Conservation (phyloP, 495 filamentous ascomycete species). For the Neurospora terricola region DNA sequence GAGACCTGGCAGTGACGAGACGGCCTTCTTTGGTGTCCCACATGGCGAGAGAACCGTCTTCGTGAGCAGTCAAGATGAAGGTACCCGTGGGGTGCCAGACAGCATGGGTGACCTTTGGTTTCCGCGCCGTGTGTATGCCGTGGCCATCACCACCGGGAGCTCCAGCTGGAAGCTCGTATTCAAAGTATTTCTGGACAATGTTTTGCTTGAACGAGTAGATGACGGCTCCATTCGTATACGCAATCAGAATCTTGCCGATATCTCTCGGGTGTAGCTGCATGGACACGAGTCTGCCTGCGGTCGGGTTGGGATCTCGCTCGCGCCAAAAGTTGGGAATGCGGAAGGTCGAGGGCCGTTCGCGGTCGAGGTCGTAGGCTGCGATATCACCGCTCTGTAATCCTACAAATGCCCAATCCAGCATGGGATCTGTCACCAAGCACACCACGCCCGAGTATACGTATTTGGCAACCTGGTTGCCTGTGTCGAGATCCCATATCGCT, state of each 20-base stretch:
- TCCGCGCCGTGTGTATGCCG: conserved; percentile 42
- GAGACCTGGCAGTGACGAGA: conserved; percentile 70
- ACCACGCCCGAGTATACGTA: conserved; percentile 68
- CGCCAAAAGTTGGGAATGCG: conserved; percentile 78
- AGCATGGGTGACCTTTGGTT: conserved; percentile 64
- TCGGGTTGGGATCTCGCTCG: conserved; percentile 42
- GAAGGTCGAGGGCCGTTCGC: conserved; percentile 63
- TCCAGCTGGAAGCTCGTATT: conserved; percentile 71
- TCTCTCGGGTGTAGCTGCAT: conserved; percentile 82
- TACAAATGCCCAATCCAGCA: conserved; percentile 82
- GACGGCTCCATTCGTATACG: conserved; percentile 76
- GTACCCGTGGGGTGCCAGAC: conserved; percentile 94
- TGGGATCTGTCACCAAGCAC: conserved; percentile 68
- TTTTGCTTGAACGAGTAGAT: conserved; percentile 91
- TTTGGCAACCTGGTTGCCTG: conserved; percentile 45
- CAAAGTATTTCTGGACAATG: conserved; percentile 61
- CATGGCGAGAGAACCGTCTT: conserved; percentile 80
- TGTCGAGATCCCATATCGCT: conserved; percentile 60
- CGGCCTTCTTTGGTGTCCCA: conserved; percentile 94
- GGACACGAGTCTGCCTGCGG: conserved; percentile 40
- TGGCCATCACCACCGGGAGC: conserved; percentile 71
- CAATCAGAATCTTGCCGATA: conserved; percentile 83
- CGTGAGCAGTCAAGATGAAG: conserved; percentile 78
- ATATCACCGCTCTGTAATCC: conserved; percentile 71
- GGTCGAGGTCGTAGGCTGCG: conserved; percentile 81